Evolutionary conservation across 345 rosid genomes (phyloP).

Genomic region (Ceriops zippeliana): DNA sequence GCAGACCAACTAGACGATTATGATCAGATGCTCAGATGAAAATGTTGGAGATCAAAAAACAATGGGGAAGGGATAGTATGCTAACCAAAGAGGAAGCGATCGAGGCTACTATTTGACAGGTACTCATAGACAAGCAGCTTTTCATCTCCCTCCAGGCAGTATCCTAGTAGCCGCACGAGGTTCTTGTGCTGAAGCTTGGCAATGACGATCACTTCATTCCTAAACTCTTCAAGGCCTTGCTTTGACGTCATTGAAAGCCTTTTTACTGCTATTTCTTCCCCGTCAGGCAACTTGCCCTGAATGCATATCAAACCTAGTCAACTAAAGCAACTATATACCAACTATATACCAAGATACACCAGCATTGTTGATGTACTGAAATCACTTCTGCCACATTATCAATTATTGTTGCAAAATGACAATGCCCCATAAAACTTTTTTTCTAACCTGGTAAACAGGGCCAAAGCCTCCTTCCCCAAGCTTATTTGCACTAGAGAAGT

Average conservation of each 20-base stretch:
- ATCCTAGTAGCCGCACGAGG: slow-evolving; percentile 51
- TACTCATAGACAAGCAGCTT: slow-evolving; percentile 49
- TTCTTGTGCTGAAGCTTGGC: slow-evolving; percentile 55
- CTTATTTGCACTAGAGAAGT: slow-evolving; percentile 42
- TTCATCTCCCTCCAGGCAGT: slow-evolving; percentile 43
- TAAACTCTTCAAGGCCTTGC: slow-evolving; percentile 55
- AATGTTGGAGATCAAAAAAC: background rate
- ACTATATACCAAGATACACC: background rate
- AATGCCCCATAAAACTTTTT: background rate
- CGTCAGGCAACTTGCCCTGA: slow-evolving; percentile 43
- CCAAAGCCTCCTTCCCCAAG: slow-evolving; percentile 62
- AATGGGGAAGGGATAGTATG: background rate
- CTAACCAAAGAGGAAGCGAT: slow-evolving; percentile 42
- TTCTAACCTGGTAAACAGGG: slow-evolving; percentile 44
- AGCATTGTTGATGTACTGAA: background rate
- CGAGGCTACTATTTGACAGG: slow-evolving; percentile 49
- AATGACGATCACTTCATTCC: slow-evolving; percentile 47
- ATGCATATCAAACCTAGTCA: slow-evolving; percentile 6
- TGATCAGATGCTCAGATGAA: background rate
- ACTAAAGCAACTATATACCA: slow-evolving; percentile 1
- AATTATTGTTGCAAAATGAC: no score
- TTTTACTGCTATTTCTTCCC: slow-evolving; percentile 47
- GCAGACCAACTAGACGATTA: no score
- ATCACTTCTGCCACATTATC: background rate
- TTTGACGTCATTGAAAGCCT: slow-evolving; percentile 46